Conservation (phyloP, 352 stramenopile genomes). For the Hyaloperonospora brassicae region DNA sequence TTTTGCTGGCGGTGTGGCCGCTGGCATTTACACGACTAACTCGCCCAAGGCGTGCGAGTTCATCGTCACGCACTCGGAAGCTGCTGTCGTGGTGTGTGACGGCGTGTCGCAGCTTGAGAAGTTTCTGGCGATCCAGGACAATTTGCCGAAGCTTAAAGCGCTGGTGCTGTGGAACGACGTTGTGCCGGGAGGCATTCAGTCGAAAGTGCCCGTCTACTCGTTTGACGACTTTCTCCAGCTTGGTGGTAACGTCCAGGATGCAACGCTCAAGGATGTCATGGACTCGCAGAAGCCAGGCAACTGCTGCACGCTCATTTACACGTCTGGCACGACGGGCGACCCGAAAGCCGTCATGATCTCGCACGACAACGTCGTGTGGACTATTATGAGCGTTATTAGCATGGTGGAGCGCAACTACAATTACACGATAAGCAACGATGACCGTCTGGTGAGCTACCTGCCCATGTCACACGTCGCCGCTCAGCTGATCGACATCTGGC, state of each 20-base stretch:
- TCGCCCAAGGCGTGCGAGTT: conserved; percentile 85
- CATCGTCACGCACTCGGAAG: conserved; percentile 90
- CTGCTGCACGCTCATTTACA: conserved; percentile 91
- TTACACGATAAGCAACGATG: conserved; percentile 45
- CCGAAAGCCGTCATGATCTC: conserved; percentile 96
- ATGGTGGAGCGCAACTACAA: conserved; percentile 59
- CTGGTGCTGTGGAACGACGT: conserved; percentile 89
- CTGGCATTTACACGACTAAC: conserved; percentile 96
- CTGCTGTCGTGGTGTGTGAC: conserved; percentile 89
- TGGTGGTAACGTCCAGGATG: conserved; percentile 54
- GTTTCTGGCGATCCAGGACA: conserved; percentile 82
- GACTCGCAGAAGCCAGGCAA: conserved; percentile 73
- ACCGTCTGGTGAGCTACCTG: conserved; percentile 83
- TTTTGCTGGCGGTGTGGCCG: conserved; percentile 85
- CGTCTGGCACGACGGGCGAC: conserved; percentile 89
- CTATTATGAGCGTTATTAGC: conserved; percentile 48
- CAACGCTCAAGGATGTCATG: conserved; percentile 64
- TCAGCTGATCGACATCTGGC: conserved; percentile 83
- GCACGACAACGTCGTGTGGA: conserved; percentile 91
- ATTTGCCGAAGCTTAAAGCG: conserved; percentile 88
- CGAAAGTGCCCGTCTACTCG: conserved; percentile 58
- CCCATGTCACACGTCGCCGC: conserved; percentile 87
- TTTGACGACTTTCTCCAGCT: conserved; percentile 78
- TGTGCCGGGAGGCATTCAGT: conserved; percentile 62
- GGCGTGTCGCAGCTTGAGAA: conserved; percentile 91